phyloP scores from a whole-genome alignment of 1,139 yeast genomes.

The Blastobotrys elegans region DNA sequence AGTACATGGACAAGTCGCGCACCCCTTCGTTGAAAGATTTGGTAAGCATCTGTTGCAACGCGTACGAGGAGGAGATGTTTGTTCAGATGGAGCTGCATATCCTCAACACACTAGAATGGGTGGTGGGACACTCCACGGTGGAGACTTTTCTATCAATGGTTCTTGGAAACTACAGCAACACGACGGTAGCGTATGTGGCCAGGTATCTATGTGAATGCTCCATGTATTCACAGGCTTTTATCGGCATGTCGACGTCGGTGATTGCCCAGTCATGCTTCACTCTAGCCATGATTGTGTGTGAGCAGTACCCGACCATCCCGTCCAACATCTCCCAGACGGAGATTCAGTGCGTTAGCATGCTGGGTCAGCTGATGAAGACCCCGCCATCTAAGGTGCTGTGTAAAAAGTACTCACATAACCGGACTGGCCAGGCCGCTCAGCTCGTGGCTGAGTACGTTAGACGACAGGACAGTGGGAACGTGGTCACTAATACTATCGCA shows the following conservation, averaged over 20 bases:
- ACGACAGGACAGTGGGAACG: slow-evolving; percentile 7
- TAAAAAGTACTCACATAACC: slow-evolving; percentile 32
- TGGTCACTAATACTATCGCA: slow-evolving; percentile 10
- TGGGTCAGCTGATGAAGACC: slow-evolving; percentile 33
- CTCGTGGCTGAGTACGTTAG: slow-evolving; percentile 10
- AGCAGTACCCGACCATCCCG: slow-evolving; percentile 33
- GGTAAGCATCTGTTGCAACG: slow-evolving; percentile 73
- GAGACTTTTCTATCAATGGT: slow-evolving; percentile 35
- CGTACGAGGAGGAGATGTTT: slow-evolving; percentile 91
- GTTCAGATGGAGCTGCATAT: slow-evolving; percentile 95
- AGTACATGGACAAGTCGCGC: slow-evolving; percentile 84
- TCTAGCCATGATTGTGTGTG: slow-evolving; percentile 63
- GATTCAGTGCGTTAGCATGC: slow-evolving; percentile 30
- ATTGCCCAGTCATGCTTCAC: slow-evolving; percentile 67
- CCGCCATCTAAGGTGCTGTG: slow-evolving; percentile 34
- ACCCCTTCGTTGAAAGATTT: slow-evolving; percentile 81
- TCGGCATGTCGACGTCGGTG: slow-evolving; percentile 55
- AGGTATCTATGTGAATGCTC: slow-evolving; percentile 77
- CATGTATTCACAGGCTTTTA: slow-evolving; percentile 62
- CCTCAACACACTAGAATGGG: slow-evolving; percentile 80
- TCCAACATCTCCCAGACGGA: slow-evolving; percentile 22
- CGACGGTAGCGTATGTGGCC: slow-evolving; percentile 35
- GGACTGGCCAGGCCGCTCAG: slow-evolving; percentile 15
- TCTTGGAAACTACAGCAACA: slow-evolving; percentile 23
- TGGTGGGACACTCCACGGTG: slow-evolving; percentile 54